Conservation (phyloP, 2,329 filamentous ascomycete genomes). For the Huntiella savannae region DNA sequence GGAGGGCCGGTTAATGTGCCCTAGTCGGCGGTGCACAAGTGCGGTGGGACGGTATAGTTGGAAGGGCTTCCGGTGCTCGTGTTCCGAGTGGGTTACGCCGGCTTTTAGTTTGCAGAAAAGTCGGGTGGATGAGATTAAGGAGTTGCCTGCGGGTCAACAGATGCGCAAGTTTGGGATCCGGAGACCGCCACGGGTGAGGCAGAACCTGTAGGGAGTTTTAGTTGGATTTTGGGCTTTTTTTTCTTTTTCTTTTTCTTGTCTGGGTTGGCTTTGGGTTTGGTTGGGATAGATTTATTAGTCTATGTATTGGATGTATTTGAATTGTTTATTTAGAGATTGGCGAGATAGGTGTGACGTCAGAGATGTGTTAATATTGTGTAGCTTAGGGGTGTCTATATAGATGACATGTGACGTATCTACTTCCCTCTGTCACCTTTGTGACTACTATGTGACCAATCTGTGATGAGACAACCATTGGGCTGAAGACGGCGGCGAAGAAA, state of each 20-base stretch:
- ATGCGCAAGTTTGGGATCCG: conserved; percentile 27
- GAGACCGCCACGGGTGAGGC: conserved; percentile 29
- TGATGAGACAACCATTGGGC: no score
- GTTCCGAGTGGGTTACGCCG: conserved; percentile 75
- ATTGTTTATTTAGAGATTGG: no score
- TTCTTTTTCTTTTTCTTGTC: not conserved
- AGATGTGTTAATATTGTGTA: no score
- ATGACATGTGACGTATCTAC: not conserved
- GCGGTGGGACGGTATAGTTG: conserved; percentile 88
- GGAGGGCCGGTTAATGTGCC: conserved; percentile 70
- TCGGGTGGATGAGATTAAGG: conserved; percentile 51
- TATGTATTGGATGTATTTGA: not conserved
- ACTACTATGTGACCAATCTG: no score
- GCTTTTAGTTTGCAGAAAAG: conserved; percentile 73
- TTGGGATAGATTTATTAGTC: not conserved
- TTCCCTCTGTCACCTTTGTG: no score
- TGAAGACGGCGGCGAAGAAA: not conserved
- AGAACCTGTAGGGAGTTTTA: conserved; percentile 18
- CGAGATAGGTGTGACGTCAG: no score
- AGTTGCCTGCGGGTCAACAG: conserved; percentile 14
- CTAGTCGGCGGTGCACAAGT: conserved; percentile 55
- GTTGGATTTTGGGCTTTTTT: not conserved
- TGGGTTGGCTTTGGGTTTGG: not conserved
- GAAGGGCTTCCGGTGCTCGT: conserved; percentile 88
- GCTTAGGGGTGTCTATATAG: not conserved